A percentile compares a stretch with the other conserved stretches of the same genome.
phyloP scores from a whole-genome alignment of 352 stramenopile species.

The Globisporangium cederbergense region DNA sequence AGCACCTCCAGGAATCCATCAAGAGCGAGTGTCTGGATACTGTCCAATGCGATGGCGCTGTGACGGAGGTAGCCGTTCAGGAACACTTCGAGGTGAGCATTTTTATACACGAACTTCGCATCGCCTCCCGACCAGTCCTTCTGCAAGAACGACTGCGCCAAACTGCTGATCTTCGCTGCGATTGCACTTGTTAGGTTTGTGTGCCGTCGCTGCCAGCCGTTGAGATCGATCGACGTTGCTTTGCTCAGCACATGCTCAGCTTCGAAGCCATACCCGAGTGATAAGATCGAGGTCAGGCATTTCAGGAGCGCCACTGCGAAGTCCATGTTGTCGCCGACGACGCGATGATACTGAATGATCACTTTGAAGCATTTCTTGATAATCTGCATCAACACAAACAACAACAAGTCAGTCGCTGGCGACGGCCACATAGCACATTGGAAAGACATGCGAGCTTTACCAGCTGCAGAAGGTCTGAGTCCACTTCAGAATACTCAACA shows the following conservation, averaged over 20 bases:
- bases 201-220: conserved; percentile 10
- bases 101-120: conserved; percentile 38
- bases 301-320: conserved; percentile 25
- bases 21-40: conserved; percentile 40
- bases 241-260: conserved; percentile 18
- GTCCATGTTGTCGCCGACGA: conserved; percentile 21
- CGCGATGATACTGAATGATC: conserved; percentile 20
- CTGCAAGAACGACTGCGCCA: conserved; percentile 38
- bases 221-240: conserved; percentile 17
- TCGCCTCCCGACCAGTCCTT: conserved; percentile 43
- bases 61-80: conserved; percentile 37
- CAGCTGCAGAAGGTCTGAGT: conserved; percentile 15
- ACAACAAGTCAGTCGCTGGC: background rate
- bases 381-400: conserved; percentile 13
- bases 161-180: conserved; percentile 26
- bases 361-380: conserved; percentile 28
- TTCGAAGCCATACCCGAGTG: conserved; percentile 23
- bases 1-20: conserved; percentile 42
- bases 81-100: conserved; percentile 34
- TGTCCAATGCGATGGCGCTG: conserved; percentile 36
- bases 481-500: background rate
- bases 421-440: background rate
- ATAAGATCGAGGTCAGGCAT: conserved; percentile 23
- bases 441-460: conserved; percentile 1
- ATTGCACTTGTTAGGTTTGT: conserved; percentile 22